Evolutionary conservation across 495 filamentous ascomycete species (phyloP).

Genomic region (Talaromyces wortmannii): DNA sequence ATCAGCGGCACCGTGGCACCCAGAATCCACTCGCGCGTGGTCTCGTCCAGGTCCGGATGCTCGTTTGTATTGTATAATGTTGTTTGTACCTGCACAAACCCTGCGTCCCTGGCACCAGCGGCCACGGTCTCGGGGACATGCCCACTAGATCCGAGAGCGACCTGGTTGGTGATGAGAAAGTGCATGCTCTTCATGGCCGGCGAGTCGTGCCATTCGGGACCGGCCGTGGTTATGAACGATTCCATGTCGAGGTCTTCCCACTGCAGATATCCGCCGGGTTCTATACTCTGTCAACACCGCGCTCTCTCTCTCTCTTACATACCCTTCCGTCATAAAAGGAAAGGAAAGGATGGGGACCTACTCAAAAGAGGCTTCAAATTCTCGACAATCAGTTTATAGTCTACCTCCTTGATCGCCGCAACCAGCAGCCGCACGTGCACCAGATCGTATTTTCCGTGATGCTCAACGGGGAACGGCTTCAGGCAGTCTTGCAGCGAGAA

Average conservation of each 20-base stretch:
- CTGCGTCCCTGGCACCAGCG: background rate
- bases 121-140: background rate
- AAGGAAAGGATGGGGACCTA: constrained; percentile 7
- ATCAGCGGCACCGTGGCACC: background rate
- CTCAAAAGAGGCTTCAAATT: constrained; percentile 24
- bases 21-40: background rate
- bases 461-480: constrained; percentile 19
- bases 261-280: constrained; percentile 27
- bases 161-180: background rate
- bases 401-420: constrained; percentile 14
- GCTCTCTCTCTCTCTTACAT: background rate
- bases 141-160: background rate
- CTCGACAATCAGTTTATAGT: constrained; percentile 11
- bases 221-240: constrained; percentile 10
- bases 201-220: constrained; percentile 1
- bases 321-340: background rate
- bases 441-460: constrained; percentile 23
- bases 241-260: constrained; percentile 26
- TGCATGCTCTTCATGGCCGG: background rate
- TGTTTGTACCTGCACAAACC: background rate
- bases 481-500: constrained; percentile 22
- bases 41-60: background rate
- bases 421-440: constrained; percentile 26
- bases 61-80: background rate
- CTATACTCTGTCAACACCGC: constrained; percentile 4